Evolutionary conservation across 1,284 basidiomycete species (phyloP), one percentile per base, ranked within the genome.

Genomic region (Ceratobasidium sp.): DNA sequence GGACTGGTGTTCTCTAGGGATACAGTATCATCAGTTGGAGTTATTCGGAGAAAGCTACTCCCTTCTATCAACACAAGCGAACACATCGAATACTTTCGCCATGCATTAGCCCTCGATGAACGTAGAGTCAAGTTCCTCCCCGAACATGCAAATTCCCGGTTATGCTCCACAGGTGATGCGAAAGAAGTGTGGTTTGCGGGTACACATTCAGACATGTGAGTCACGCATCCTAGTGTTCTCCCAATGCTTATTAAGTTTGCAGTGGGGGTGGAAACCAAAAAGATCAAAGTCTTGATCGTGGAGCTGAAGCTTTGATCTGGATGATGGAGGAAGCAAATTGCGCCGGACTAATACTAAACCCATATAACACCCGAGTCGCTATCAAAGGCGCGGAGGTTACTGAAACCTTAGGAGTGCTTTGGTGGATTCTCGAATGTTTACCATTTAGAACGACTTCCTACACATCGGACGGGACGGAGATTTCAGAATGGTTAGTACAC

Each of bases 51-150:
- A 0, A 80, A 63, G 29, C 78, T 72, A 15, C 57, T 84, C 11
- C 83, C 80, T 0, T 76, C 60, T 0, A 79, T 79, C 19, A 76
- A 76, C 22, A 75, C 74, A 0, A 75, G 77, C 73, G 75, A 78
- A 4, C 79, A 83, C 71, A 78, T 82, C 17, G 83, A 82, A 48
- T 79, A 79, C 72, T 84, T 85, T 71, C 81, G 85, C 19, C 85
- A 86, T 45, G 84, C 84, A 0, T 81, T 85, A 15, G 82, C 83
- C n/a, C 81, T 85, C 14, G 84, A 86, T 64, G 84, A 85, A 74
- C 79, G 78, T 24, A 81, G 83, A 9, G 75, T 84, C 51, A 85
- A 85, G 67, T 86, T 86, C 75, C 80, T 83, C 75, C 84, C 84
- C 0, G 85, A 86, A 67, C 83, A 83, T 63, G 79, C 75, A 0